phyloP scores from a whole-genome alignment of 1,284 basidiomycete species.

The Malassezia equina region DNA sequence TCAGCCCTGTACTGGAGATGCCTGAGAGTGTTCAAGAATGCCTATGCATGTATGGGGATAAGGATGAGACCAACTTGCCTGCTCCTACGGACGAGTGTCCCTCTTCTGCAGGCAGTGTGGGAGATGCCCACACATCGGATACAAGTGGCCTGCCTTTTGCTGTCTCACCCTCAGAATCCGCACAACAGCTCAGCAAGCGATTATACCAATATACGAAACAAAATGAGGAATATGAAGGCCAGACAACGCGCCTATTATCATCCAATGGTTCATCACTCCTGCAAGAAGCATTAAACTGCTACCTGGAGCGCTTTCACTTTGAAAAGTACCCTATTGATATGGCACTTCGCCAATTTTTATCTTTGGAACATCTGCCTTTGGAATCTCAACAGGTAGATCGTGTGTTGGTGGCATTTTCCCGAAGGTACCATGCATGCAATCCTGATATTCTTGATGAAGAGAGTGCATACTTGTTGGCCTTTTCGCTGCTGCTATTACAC shows the following conservation, averaged over 20 bases:
- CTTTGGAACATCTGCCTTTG: conserved; percentile 78
- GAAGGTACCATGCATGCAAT: conserved; percentile 74
- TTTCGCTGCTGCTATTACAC: conserved; percentile 96
- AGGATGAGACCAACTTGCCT: not conserved
- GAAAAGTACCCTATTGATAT: conserved; percentile 74
- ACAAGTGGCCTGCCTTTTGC: not conserved
- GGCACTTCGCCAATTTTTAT: conserved; percentile 76
- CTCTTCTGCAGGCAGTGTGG: not conserved
- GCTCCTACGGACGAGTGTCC: not conserved
- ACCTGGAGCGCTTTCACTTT: conserved; percentile 73
- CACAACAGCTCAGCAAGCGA: not conserved
- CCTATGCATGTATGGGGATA: not conserved
- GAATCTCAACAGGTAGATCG: conserved; percentile 98
- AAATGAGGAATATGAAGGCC: not conserved
- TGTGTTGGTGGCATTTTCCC: conserved; percentile 88
- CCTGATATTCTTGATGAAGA: conserved; percentile 68
- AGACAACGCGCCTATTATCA: conserved; percentile 20
- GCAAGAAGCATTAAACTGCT: conserved; percentile 60
- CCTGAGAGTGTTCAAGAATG: not conserved
- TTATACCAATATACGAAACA: conserved; percentile 1
- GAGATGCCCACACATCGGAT: not conserved
- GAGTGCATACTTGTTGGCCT: conserved; percentile 89
- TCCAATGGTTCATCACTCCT: conserved; percentile 64
- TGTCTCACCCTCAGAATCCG: not conserved
- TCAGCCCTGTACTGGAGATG: not conserved